phyloP scores from a whole-genome alignment of 805 yeast genomes.

The Saturnispora gosingensis region DNA sequence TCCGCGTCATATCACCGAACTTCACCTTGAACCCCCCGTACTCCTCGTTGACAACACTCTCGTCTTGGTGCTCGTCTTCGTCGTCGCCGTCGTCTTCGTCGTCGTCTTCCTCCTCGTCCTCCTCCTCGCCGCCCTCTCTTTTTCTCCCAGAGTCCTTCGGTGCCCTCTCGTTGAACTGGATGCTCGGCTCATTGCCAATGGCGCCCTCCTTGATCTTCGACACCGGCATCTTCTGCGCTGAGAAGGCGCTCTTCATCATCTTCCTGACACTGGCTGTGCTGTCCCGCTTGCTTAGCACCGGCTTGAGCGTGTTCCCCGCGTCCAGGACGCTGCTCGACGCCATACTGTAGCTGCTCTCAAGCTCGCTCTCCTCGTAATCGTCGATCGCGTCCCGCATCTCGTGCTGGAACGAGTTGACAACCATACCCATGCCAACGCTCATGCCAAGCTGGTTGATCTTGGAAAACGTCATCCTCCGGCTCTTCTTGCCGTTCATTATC shows the following conservation, averaged over 20 bases:
- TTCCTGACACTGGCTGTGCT: conserved; percentile 1
- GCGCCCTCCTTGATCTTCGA: conserved; percentile 61
- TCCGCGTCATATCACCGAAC: conserved; percentile 9
- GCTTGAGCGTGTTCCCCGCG: neutral
- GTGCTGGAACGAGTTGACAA: conserved; percentile 7
- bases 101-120: neutral
- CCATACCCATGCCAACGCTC: conserved; percentile 11
- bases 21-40: conserved; percentile 4
- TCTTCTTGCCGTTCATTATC: neutral
- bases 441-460: conserved; percentile 10
- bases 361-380: neutral
- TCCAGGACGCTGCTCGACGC: neutral
- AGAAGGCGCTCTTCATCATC: conserved; percentile 29
- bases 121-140: neutral
- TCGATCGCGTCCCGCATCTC: conserved; percentile 6
- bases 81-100: neutral
- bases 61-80: neutral
- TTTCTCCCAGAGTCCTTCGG: neutral
- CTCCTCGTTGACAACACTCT: neutral
- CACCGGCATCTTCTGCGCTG: conserved; percentile 63
- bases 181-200: conserved; percentile 57
- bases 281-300: neutral
- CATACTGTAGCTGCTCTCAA: conserved; percentile 4
- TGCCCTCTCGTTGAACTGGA: conserved; percentile 30
- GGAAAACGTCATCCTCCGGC: conserved; percentile 3